These are phyloP conservation scores for Neurospora terricola DNA, from an alignment of 495 filamentous ascomycete species.

Conservation along the genomic window DNA sequence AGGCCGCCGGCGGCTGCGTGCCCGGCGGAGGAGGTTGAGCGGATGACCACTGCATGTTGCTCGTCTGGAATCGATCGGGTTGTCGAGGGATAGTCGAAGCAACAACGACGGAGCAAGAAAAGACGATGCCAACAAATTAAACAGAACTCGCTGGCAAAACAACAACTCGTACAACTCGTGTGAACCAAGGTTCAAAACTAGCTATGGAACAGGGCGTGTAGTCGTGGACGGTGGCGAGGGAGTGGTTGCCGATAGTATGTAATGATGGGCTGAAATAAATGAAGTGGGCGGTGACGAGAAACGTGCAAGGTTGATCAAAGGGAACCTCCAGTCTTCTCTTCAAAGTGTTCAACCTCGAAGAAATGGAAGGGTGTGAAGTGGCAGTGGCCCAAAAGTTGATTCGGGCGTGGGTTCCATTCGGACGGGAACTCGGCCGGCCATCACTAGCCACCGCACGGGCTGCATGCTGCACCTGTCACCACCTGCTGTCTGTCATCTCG, in stretches of 20 bases:
- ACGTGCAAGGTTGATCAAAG: not conserved
- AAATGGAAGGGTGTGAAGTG: not conserved
- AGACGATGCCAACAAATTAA: not conserved
- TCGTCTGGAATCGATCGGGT: not conserved
- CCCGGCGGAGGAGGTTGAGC: constrained; percentile 19
- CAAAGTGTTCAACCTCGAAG: not conserved
- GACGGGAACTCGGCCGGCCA: not conserved
- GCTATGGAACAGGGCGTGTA: not conserved
- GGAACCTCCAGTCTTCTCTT: not conserved
- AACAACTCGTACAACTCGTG: not conserved
- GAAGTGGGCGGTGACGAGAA: not conserved
- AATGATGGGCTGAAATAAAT: not conserved
- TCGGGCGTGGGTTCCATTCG: not conserved
- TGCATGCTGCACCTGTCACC: not conserved
- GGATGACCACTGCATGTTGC: constrained; percentile 13
- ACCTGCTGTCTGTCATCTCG: not conserved
- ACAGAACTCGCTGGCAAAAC: not conserved
- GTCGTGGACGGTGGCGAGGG: not conserved
- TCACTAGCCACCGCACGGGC: not conserved
- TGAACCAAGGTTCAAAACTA: not conserved
- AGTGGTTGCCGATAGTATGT: not conserved
- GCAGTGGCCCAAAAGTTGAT: not conserved
- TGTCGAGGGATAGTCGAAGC: not conserved
- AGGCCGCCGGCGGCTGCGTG: constrained; percentile 22
- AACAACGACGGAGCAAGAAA: not conserved